Evolutionary conservation across 1,139 yeast genomes (phyloP).

Genomic region (Hansenula lynferdii): DNA sequence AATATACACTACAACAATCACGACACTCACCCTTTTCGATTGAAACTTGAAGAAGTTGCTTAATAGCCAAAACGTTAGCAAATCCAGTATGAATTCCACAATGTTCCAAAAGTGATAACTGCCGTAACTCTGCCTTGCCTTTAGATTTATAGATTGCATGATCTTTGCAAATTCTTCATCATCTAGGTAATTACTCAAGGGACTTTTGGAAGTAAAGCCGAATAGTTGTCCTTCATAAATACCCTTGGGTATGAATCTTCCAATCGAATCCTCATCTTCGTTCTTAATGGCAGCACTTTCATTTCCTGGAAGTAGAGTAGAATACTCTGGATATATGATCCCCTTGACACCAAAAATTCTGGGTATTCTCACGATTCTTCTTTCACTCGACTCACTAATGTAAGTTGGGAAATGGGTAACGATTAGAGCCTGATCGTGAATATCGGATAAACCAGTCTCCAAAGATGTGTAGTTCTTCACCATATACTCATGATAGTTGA

Average conservation of each 20-base stretch:
- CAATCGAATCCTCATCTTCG: conserved; percentile 9
- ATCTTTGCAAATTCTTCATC: conserved; percentile 36
- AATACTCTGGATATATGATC: conserved; percentile 50
- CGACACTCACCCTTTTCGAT: conserved; percentile 22
- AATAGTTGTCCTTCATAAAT: conserved; percentile 35
- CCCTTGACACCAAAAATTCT: conserved; percentile 35
- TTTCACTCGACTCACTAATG: too few species aligned
- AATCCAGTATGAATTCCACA: conserved; percentile 39
- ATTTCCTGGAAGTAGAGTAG: conserved; percentile 51
- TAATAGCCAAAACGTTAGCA: conserved; percentile 40
- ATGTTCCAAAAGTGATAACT: conserved; percentile 34
- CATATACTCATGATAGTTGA: conserved; percentile 63
- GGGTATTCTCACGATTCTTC: conserved; percentile 65
- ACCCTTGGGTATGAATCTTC: conserved; percentile 34
- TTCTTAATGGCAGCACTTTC: conserved; percentile 62
- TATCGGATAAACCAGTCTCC: conserved; percentile 7
- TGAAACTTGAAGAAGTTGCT: conserved; percentile 24
- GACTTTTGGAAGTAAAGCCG: conserved; percentile 52
- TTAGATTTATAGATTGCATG: conserved; percentile 40
- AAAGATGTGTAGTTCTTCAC: conserved; percentile 30
- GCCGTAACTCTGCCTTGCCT: conserved; percentile 36
- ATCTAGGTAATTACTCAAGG: conserved; percentile 40
- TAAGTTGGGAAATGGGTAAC: conserved; percentile 66
- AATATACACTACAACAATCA: too few species aligned
- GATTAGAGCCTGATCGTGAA: conserved; percentile 33